A percentile compares a stretch with the other conserved stretches of the same genome.
These are phyloP conservation scores for Yamadazyma trypodendri DNA, from an alignment of 1,139 yeast genomes.

Conservation along the genomic window DNA sequence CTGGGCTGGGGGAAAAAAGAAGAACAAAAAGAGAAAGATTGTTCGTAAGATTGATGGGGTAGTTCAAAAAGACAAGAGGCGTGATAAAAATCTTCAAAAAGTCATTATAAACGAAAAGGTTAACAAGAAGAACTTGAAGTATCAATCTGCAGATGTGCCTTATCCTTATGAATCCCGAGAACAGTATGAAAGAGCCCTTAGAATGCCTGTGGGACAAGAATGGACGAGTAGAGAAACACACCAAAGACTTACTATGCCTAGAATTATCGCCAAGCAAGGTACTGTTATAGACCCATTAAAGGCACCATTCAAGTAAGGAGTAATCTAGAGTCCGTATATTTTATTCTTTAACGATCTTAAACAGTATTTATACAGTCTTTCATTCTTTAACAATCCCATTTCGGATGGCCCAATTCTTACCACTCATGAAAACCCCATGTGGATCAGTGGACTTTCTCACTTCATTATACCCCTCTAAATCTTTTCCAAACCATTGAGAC, in stretches of 20 bases:
- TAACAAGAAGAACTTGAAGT: conserved; percentile 80
- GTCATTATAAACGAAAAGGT: conserved; percentile 89
- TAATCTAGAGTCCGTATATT: too few species aligned
- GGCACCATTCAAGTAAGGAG: conserved; percentile 61
- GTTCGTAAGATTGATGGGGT: conserved; percentile 74
- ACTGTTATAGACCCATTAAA: conserved; percentile 86
- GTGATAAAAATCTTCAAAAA: conserved; percentile 70
- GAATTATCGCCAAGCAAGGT: conserved; percentile 84
- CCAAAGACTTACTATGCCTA: conserved; percentile 86
- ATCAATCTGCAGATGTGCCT: conserved; percentile 85
- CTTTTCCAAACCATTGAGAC: conserved; percentile 79
- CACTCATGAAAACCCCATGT: conserved; percentile 73
- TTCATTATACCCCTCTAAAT: conserved; percentile 56
- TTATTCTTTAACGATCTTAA: not conserved
- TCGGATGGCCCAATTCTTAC: conserved; percentile 73
- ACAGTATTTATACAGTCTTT: conserved; percentile 5
- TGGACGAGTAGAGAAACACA: conserved; percentile 90
- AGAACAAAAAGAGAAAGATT: conserved; percentile 60
- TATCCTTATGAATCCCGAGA: conserved; percentile 91
- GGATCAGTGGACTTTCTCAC: conserved; percentile 75
- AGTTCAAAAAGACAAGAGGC: conserved; percentile 65
- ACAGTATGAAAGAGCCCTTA: conserved; percentile 88
- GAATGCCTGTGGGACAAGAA: conserved; percentile 97
- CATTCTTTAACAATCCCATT: conserved; percentile 61
- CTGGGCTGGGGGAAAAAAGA: conserved; percentile 65